phyloP scores from a whole-genome alignment of 2,329 filamentous ascomycete genomes.

The Pyrenochaeta sp. region DNA sequence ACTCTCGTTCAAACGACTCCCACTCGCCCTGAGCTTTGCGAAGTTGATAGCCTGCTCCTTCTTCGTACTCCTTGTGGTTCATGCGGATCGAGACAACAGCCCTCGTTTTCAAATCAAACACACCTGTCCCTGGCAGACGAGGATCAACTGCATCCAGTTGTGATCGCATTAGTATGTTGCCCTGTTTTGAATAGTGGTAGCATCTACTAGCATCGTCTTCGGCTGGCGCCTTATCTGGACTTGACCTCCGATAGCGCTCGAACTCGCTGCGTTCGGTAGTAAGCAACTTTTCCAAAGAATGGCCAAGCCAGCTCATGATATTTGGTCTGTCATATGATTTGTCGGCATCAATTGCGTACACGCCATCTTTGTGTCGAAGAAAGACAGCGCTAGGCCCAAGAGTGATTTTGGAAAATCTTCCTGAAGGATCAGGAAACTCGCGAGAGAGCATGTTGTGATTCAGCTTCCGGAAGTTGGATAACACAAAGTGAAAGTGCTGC shows the following conservation, averaged over 20 bases:
- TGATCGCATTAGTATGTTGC: constrained; percentile 92
- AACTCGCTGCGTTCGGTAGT: constrained; percentile 84
- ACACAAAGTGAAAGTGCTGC: constrained; percentile 89
- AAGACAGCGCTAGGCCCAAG: constrained; percentile 79
- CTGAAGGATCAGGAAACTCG: constrained; percentile 67
- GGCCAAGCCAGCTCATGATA: constrained; percentile 88
- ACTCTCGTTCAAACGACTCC: constrained; percentile 94
- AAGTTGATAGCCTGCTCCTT: constrained; percentile 88
- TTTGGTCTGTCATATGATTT: constrained; percentile 89
- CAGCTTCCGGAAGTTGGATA: constrained; percentile 82
- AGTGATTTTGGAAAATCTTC: constrained; percentile 75
- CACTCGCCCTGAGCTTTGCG: constrained; percentile 76
- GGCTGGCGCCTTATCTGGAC: constrained; percentile 70
- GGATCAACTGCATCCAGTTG: constrained; percentile 91
- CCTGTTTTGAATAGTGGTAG: constrained; percentile 86
- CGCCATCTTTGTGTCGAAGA: constrained; percentile 80
- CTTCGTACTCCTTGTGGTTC: constrained; percentile 75
- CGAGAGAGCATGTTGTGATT: constrained; percentile 73
- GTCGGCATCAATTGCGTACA: constrained; percentile 94
- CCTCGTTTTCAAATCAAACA: constrained; percentile 96
- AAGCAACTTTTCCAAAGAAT: constrained; percentile 95
- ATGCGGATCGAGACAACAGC: constrained; percentile 92
- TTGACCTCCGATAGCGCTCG: constrained; percentile 74
- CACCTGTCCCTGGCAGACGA: constrained; percentile 85
- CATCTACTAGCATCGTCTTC: constrained; percentile 65